These are phyloP conservation scores for Sextonia rubra DNA, from an alignment of 164 flowering plant species.

Conservation along the genomic window DNA sequence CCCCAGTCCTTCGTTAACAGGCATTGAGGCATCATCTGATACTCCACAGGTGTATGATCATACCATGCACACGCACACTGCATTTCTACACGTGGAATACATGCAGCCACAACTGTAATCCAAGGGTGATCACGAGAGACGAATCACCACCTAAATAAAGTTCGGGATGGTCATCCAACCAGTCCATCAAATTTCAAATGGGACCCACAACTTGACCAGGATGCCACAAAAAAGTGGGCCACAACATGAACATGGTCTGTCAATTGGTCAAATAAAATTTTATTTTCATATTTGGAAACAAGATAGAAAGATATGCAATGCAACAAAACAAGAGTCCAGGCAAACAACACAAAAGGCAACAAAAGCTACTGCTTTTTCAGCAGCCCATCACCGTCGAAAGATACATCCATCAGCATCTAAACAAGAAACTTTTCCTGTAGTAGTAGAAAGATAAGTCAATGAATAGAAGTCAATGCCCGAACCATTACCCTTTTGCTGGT, in stretches of 20 bases:
- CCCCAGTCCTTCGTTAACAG: neutral
- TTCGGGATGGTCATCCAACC: too few species aligned
- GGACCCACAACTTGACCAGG: too few species aligned
- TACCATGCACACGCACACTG: neutral
- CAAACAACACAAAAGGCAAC: neutral
- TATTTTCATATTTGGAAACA: too few species aligned
- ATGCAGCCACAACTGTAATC: neutral
- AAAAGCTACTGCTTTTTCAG: neutral
- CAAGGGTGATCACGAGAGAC: too few species aligned
- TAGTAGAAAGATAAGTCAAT: slow-evolving; percentile 1
- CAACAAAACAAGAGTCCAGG: neutral
- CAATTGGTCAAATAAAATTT: too few species aligned
- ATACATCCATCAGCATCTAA: neutral
- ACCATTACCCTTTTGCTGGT: slow-evolving; percentile 21
- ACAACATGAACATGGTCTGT: too few species aligned
- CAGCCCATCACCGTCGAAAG: neutral
- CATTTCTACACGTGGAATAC: neutral
- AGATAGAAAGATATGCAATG: neutral
- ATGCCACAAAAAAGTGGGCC: too few species aligned
- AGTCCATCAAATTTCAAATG: too few species aligned
- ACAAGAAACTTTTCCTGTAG: neutral
- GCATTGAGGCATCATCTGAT: neutral
- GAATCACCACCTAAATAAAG: too few species aligned
- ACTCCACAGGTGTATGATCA: neutral
- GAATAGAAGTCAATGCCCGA: slow-evolving; percentile 31